Evolutionary conservation across 305 asterid species (phyloP).

Genomic region (Fraxinus xanthoxyloides): DNA sequence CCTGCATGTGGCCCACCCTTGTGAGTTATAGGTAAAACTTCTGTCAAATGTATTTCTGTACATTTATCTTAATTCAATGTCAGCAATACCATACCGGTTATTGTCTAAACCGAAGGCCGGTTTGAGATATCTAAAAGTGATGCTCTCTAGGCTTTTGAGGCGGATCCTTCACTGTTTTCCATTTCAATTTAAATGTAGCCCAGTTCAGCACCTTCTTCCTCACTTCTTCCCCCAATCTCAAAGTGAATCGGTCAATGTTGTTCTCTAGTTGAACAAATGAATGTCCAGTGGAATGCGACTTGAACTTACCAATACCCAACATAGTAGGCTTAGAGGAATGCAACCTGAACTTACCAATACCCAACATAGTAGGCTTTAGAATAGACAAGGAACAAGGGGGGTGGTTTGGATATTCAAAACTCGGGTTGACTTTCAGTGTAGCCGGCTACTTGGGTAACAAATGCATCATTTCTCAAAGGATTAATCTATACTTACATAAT

Average conservation of each 20-base stretch:
- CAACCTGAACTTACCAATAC: slow-evolving; percentile 27
- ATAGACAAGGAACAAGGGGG: slow-evolving; percentile 32
- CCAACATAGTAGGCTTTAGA: slow-evolving; percentile 1
- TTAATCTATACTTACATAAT: too few relatives aligned
- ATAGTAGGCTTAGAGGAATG: too few relatives aligned
- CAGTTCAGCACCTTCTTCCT: slow-evolving; percentile 45
- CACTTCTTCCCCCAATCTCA: slow-evolving; percentile 49
- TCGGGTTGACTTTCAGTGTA: neutral
- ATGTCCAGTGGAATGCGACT: slow-evolving; percentile 62
- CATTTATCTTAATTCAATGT: too few relatives aligned
- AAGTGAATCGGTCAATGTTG: slow-evolving; percentile 51
- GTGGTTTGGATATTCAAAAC: slow-evolving; percentile 17
- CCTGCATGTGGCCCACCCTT: too few relatives aligned
- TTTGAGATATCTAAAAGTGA: neutral
- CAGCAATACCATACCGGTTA: neutral
- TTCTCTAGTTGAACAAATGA: slow-evolving; percentile 36
- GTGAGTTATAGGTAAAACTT: too few relatives aligned
- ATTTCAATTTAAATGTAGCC: slow-evolving; percentile 33
- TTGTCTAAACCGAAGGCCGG: neutral
- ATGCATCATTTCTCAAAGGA: slow-evolving; percentile 13
- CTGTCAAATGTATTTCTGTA: too few relatives aligned
- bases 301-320: slow-evolving; percentile 24
- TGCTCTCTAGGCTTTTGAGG: neutral
- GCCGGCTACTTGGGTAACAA: slow-evolving; percentile 12
- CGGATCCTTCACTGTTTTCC: neutral